These are phyloP conservation scores for Suillus americanus DNA, from an alignment of 768 basidiomycete genomes.

Conservation along the genomic window DNA sequence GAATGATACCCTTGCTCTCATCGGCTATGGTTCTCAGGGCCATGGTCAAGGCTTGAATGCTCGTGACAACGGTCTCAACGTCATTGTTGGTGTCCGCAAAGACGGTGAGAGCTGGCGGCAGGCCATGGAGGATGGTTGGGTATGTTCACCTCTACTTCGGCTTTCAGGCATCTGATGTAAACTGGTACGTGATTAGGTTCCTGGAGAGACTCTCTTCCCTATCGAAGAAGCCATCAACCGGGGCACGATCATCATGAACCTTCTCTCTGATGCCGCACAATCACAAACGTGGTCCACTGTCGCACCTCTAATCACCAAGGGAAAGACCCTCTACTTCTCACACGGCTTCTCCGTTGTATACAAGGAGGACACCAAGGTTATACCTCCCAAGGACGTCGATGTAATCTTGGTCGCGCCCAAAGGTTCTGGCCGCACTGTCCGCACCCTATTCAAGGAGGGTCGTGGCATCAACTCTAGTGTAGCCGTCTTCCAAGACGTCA, in stretches of 20 bases:
- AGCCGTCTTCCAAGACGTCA: conserved; percentile 97
- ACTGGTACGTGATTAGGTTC: conserved; percentile 52
- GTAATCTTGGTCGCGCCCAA: conserved; percentile 99
- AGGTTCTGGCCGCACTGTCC: conserved; percentile 97
- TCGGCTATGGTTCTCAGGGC: conserved; percentile 98
- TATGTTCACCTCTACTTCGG: conserved; percentile 31
- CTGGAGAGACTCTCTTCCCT: conserved; percentile 96
- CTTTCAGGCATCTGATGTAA: not conserved
- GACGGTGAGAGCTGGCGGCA: conserved; percentile 96
- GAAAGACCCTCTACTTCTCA: conserved; percentile 99
- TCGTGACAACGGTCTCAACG: conserved; percentile 97
- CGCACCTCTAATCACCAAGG: conserved; percentile 95
- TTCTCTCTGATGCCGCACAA: conserved; percentile 98
- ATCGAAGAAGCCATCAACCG: conserved; percentile 96
- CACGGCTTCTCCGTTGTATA: conserved; percentile 99
- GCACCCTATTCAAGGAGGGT: conserved; percentile 99
- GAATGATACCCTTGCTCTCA: conserved; percentile 98
- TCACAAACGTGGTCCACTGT: conserved; percentile 90
- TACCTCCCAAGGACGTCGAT: conserved; percentile 91
- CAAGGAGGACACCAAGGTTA: conserved; percentile 94
- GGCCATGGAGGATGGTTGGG: conserved; percentile 95
- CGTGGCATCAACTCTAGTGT: conserved; percentile 96
- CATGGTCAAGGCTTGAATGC: conserved; percentile 99
- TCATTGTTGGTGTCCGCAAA: conserved; percentile 97
- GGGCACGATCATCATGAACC: conserved; percentile 99